These are phyloP conservation scores for Phytophthora crassamura DNA, from an alignment of 352 stramenopile genomes.

Conservation along the genomic window DNA sequence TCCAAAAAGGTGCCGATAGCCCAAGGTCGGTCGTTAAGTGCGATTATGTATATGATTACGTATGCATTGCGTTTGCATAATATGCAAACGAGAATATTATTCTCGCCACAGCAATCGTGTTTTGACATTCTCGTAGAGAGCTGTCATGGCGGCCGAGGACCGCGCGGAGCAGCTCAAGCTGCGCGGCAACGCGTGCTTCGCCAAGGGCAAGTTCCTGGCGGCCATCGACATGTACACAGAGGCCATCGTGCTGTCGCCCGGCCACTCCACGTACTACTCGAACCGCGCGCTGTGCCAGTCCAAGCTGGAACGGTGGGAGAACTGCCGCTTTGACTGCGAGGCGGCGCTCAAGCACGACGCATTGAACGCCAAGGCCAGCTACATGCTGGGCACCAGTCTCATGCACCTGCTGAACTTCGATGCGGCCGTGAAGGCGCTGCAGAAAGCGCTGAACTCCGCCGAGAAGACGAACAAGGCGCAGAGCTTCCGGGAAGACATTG, in stretches of 20 bases:
- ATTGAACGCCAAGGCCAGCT: constrained; percentile 80
- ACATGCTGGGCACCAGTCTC: constrained; percentile 73
- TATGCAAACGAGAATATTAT: too few relatives aligned
- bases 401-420: constrained; percentile 58
- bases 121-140: too few relatives aligned
- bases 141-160: constrained; percentile 51
- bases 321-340: constrained; percentile 71
- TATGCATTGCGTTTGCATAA: too few relatives aligned
- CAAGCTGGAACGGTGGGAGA: constrained; percentile 69
- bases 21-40: too few relatives aligned
- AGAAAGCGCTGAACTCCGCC: constrained; percentile 53
- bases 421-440: constrained; percentile 57
- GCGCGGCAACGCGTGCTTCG: constrained; percentile 82
- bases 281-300: constrained; percentile 81
- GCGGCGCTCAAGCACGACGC: constrained; percentile 60
- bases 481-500: constrained; percentile 67
- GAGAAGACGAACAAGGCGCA: constrained; percentile 66
- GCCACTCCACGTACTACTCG: constrained; percentile 76
- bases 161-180: constrained; percentile 80
- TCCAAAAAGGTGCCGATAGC: too few relatives aligned
- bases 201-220: constrained; percentile 78
- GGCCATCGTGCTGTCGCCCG: constrained; percentile 73
- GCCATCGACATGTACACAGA: constrained; percentile 90
- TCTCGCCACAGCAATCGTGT: too few relatives aligned
- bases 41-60: too few relatives aligned